Evolutionary conservation across 1,284 basidiomycete species (phyloP), one percentile per base, ranked within the genome.

Genomic region (Malassezia arunalokei): DNA sequence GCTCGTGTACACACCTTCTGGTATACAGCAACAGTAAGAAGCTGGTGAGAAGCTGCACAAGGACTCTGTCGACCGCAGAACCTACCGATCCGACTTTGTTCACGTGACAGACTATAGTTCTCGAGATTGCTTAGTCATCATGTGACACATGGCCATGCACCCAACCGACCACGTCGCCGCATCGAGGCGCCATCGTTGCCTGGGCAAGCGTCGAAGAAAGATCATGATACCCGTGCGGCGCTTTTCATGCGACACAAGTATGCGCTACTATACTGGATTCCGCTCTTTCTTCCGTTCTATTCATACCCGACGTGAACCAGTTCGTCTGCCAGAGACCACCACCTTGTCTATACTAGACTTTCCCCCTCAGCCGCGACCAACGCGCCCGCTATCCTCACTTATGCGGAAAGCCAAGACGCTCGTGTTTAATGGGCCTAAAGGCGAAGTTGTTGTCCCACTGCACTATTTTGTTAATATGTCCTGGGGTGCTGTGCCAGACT

Each of bases 351-450:
- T 68, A 20, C 53, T 67, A 0, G 60, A 66, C 27, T 67, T 62
- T 47, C 59, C 69, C 6, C 69, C 69, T 37, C 64, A 66, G 28
- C 64, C 67, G 6, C 63, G 66, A 15, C 69, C 67, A 1, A 57
- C 61, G 3, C 60, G 62, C 3, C 61, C 66, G 1, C 47, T 68
- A 17, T 58, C 60, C 3, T 54, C 54, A 0, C 54, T 63, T 8
- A 56, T 70, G 27, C 57, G 59, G 20, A 54, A 63, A 27, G 67
- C 66, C 5, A 51, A 54, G 31, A 62, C 66, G 2, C 42, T 66
- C n/a, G 52, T 66, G 11, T 65, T 72, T 15, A 52, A 48, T 7
- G 69, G 69, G 12, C 65, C 68, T 2, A 57, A 60, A 38, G 69
- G 69, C 4, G 59, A 62, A 38, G 51, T 65, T 9, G 43, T 64